phyloP scores from a whole-genome alignment of 345 rosid genomes.

The Populus ilicifolia region DNA sequence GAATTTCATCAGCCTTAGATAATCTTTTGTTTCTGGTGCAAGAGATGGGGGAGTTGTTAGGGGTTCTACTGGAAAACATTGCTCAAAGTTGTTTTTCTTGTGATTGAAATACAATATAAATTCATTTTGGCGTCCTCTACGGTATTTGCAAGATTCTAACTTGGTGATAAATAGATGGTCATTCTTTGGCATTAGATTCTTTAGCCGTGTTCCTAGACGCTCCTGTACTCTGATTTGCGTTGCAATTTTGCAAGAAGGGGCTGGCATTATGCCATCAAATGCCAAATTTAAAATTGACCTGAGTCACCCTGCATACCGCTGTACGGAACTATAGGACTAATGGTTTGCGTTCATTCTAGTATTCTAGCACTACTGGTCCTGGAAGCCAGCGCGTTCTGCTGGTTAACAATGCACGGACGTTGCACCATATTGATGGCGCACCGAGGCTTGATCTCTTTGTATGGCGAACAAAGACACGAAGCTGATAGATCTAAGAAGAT shows the following conservation, averaged over 20 bases:
- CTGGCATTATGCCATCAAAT: background rate
- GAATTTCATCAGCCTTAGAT: background rate
- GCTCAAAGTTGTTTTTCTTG: background rate
- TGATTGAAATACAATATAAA: background rate
- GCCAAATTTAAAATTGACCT: background rate
- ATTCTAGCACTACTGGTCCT: background rate
- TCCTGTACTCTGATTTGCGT: background rate
- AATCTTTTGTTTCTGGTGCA: background rate
- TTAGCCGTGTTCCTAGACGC: background rate
- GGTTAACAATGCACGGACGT: background rate
- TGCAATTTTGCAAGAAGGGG: background rate
- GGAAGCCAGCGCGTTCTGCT: background rate
- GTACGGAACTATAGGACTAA: background rate
- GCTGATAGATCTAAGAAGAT: background rate
- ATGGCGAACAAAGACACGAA: background rate
- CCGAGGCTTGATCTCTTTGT: background rate
- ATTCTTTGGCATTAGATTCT: slow-evolving; percentile 1
- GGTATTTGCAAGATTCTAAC: background rate
- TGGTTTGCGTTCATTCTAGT: background rate
- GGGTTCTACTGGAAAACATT: background rate
- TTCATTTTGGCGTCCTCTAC: background rate
- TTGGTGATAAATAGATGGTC: background rate
- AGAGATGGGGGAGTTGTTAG: background rate
- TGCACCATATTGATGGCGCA: background rate
- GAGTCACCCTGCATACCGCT: no score